These are phyloP conservation scores for Penicillium alfredii DNA, from an alignment of 495 filamentous ascomycete genomes.

Conservation along the genomic window DNA sequence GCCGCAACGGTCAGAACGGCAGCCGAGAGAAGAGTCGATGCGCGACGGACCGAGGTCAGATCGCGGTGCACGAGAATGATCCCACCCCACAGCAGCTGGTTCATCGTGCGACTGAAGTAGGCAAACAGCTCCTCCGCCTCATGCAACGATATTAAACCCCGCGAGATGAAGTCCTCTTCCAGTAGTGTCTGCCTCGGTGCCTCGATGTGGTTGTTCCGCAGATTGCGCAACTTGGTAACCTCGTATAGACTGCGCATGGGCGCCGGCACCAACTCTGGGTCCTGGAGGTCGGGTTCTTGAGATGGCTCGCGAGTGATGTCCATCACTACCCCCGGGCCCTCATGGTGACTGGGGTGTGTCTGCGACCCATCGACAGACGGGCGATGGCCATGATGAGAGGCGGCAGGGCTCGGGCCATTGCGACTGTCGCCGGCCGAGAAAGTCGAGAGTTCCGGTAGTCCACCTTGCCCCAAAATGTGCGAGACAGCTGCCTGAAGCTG, in stretches of 20 bases:
- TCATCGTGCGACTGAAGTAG: constrained; percentile 49
- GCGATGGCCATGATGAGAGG: constrained; percentile 24
- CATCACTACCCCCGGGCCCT: constrained; percentile 31
- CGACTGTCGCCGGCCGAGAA: constrained; percentile 27
- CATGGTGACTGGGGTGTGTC: constrained; percentile 20
- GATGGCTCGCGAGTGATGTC: constrained; percentile 47
- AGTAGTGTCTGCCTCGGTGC: constrained; percentile 41
- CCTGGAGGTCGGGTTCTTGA: constrained; percentile 45
- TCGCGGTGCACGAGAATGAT: constrained; percentile 48
- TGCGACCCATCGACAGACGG: constrained; percentile 26
- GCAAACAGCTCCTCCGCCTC: constrained; percentile 48
- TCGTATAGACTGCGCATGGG: constrained; percentile 58
- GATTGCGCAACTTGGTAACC: constrained; percentile 51
- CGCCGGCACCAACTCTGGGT: constrained; percentile 44
- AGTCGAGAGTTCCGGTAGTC: constrained; percentile 37
- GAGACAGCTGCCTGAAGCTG: constrained; percentile 42
- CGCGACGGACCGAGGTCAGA: constrained; percentile 43
- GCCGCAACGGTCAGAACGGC: constrained; percentile 49
- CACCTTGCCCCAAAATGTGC: constrained; percentile 36
- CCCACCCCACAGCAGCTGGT: constrained; percentile 51
- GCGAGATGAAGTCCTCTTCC: constrained; percentile 48
- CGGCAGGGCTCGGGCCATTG: constrained; percentile 28
- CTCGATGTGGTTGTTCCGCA: constrained; percentile 41
- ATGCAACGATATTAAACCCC: constrained; percentile 42
- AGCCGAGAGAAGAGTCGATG: constrained; percentile 45